These are phyloP conservation scores for Saccharomyces hybrid DNA, from an alignment of 1,139 yeast species.

Conservation along the genomic window DNA sequence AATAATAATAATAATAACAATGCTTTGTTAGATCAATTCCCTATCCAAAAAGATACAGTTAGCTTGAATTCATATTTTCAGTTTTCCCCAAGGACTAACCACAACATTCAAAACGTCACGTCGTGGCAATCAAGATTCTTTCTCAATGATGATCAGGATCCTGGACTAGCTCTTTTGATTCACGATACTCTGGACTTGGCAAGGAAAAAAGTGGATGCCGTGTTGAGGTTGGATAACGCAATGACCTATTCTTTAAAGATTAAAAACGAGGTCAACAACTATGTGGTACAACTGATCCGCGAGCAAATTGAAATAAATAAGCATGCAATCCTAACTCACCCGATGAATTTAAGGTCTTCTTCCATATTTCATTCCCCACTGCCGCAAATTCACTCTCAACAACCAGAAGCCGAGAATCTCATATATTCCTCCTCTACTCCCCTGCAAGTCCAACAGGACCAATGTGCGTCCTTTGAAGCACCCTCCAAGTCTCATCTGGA, in stretches of 20 bases:
- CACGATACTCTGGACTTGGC: conserved; percentile 62
- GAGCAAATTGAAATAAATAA: conserved; percentile 46
- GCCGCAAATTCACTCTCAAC: background rate
- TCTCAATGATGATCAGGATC: conserved; percentile 39
- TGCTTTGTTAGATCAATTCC: conserved; percentile 10
- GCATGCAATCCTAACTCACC: conserved; percentile 4
- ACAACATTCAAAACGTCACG: conserved; percentile 50
- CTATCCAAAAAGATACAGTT: conserved; percentile 16
- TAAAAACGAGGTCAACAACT: conserved; percentile 69
- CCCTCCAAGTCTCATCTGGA: background rate
- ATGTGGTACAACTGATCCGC: conserved; percentile 59
- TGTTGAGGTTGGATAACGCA: conserved; percentile 70
- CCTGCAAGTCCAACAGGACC: background rate
- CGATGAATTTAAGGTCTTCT: background rate
- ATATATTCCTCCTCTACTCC: conserved; percentile 1
- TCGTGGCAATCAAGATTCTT: conserved; percentile 36
- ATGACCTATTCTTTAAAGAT: conserved; percentile 73
- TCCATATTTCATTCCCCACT: background rate
- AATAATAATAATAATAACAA: background rate
- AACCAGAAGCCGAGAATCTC: background rate
- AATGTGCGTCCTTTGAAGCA: background rate
- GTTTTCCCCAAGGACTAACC: conserved; percentile 68
- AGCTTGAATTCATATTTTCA: conserved; percentile 21
- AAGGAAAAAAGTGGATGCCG: conserved; percentile 60
- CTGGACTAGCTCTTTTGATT: conserved; percentile 54